A percentile compares a stretch with the other conserved stretches of the same genome.
phyloP scores from a whole-genome alignment of 176 grass and related monocot species.

The Melocanna baccifera region DNA sequence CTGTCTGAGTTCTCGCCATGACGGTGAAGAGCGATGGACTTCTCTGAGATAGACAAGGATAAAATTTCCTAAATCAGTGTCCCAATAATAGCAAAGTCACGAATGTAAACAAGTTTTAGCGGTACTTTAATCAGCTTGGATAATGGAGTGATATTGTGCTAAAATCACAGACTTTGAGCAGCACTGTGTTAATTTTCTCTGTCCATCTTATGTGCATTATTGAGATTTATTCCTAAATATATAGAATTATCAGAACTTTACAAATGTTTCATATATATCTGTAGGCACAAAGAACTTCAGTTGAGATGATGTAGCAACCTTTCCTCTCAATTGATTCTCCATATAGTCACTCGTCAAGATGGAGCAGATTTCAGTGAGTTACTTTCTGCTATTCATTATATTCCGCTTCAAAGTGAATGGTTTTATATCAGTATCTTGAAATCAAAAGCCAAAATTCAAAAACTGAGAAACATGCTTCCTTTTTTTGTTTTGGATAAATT shows the following conservation, averaged over 20 bases:
- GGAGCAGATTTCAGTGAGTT: constrained; percentile 50
- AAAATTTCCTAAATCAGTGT: background rate
- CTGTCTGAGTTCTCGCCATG: background rate
- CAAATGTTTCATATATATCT: constrained; percentile 1
- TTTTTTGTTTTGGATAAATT: background rate
- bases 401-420: background rate
- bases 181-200: background rate
- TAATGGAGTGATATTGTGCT: background rate
- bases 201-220: constrained; percentile 2
- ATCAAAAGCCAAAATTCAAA: background rate
- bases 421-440: background rate
- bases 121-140: background rate
- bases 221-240: background rate
- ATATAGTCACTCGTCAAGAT: constrained; percentile 9
- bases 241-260: background rate
- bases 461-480: background rate
- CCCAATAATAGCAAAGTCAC: background rate
- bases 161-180: background rate
- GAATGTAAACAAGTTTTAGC: background rate
- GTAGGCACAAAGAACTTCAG: constrained; percentile 15
- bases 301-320: constrained; percentile 15
- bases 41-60: background rate
- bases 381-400: background rate
- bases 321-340: background rate
- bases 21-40: background rate